Base-by-base conservation (phyloP, 257 asterid genomes). In the Solanum bukasovii region DNA sequence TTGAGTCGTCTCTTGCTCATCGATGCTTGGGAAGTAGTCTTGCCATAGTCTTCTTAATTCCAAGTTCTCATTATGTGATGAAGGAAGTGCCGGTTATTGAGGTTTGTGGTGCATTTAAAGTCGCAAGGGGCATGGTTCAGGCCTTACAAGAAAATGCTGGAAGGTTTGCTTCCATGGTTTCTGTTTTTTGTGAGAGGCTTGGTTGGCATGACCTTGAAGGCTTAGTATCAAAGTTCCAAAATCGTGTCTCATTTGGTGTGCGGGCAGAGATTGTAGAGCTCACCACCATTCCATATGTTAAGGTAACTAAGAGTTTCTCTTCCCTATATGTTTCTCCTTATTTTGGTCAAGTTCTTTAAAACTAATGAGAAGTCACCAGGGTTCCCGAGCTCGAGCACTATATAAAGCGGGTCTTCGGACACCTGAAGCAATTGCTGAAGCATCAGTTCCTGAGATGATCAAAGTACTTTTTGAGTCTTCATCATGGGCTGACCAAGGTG, bases 91-190 rank as follows among this genome's bases (percentile, higher is more conserved):
- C 98, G 6, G 95, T 97, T 49, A 89, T 89, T 38, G 98, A 97
- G 88, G 99, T 95, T 73, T 97, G 98, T 90, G 94, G 92, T 84
- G 94, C 96, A 88, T 97, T 95, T 90, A 94, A 93, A 93, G 99
- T 97, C 79, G 98, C 98, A 84, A 93, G 99, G 92, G 99, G 99
- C 87, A 95, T 96, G 99, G 99, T 97, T 91, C 99, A 97, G 93
- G 95, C 98, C 86, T 93, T 97, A 72, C 99, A 97, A 92, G 99
- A 97, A 91, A 97, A 95, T 90, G 99, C 98, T 88, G 99, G 99
- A 90, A 93, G 99, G 94, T 97, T 97, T 93, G 99, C 99, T 73
- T 97, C 98, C 77, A 97, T 97, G 99, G 98, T 97, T 88, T 93
- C 98, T 34, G 98, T 97, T 40, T 97, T 97, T 93, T 97, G 99